These are phyloP conservation scores for Noccaea bulbosa DNA, from an alignment of 345 rosid species.

Conservation along the genomic window DNA sequence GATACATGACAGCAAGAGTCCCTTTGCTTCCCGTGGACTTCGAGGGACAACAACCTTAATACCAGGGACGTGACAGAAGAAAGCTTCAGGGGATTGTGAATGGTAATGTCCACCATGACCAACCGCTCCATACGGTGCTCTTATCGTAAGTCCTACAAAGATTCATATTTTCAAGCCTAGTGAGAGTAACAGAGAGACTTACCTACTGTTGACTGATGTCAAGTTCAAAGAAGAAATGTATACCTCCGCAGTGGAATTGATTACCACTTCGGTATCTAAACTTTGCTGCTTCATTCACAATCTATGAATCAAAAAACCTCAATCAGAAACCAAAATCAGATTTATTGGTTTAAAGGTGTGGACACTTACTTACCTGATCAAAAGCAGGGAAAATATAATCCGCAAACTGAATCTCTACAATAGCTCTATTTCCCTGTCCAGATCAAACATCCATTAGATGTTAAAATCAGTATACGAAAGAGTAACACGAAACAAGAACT, in stretches of 20 bases:
- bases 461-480: slow-evolving; percentile 10
- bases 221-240: slow-evolving; percentile 2
- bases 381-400: slow-evolving; percentile 95
- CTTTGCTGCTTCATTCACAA: slow-evolving; percentile 96
- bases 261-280: slow-evolving; percentile 94
- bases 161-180: slow-evolving; percentile 9
- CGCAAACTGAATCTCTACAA: slow-evolving; percentile 91
- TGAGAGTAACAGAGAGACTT: slow-evolving; percentile 14
- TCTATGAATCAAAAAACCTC: slow-evolving; percentile 51
- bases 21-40: slow-evolving; percentile 88
- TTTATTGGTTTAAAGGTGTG: not conserved
- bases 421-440: slow-evolving; percentile 73
- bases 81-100: slow-evolving; percentile 95
- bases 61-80: slow-evolving; percentile 96
- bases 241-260: slow-evolving; percentile 94
- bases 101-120: slow-evolving; percentile 97
- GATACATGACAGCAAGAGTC: slow-evolving; percentile 72
- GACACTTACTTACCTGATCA: slow-evolving; percentile 69
- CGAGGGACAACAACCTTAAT: slow-evolving; percentile 95
- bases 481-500: slow-evolving; percentile 29
- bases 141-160: slow-evolving; percentile 72
- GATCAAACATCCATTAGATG: slow-evolving; percentile 14
- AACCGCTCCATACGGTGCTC: slow-evolving; percentile 87
- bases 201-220: not conserved
- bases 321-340: slow-evolving; percentile 17